These are phyloP conservation scores for Nepenthes alata DNA, from an alignment of 179 eudicot genomes.

Conservation along the genomic window DNA sequence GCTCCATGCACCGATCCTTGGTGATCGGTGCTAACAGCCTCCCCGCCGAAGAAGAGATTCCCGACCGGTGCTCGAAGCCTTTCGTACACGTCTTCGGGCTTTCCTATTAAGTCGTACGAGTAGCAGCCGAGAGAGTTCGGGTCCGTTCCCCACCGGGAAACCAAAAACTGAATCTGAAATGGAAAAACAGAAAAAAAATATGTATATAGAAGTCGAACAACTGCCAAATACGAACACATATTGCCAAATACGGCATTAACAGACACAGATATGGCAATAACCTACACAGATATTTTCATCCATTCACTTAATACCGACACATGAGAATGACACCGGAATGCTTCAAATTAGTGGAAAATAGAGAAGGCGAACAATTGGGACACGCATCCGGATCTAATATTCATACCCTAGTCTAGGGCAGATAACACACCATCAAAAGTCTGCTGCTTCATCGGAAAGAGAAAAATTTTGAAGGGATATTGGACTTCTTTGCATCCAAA, in stretches of 20 bases:
- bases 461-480: no score
- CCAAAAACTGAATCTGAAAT: slow-evolving; percentile 64
- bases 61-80: slow-evolving; percentile 75
- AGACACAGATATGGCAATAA: background rate
- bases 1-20: slow-evolving; percentile 98
- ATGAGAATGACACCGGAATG: no score
- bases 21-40: slow-evolving; percentile 81
- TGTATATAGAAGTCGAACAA: background rate
- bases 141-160: slow-evolving; percentile 91
- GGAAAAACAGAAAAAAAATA: background rate
- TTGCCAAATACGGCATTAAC: no score
- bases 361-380: no score
- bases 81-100: slow-evolving; percentile 69
- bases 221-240: background rate
- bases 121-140: slow-evolving; percentile 81
- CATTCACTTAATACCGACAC: no score
- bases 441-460: no score
- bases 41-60: slow-evolving; percentile 91
- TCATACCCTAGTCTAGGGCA: no score
- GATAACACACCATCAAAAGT: no score
- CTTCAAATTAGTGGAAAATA: no score
- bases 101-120: slow-evolving; percentile 84
- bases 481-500: no score
- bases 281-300: background rate
- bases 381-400: no score